phyloP scores from a whole-genome alignment of 2,329 filamentous ascomycete species.

The Dichotomopilus funicola region DNA sequence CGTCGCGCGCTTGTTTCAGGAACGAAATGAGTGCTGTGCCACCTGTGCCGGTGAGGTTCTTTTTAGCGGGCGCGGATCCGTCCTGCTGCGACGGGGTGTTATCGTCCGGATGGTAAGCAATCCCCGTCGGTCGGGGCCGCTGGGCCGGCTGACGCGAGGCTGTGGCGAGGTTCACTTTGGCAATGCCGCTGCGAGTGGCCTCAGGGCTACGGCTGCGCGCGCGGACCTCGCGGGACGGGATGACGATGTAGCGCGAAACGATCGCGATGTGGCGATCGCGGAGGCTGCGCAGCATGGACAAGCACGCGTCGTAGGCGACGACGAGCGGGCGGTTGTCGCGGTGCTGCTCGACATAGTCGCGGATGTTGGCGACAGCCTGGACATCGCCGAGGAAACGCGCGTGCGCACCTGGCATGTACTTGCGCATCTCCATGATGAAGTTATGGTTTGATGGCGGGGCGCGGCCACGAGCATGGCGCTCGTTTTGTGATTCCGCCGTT shows the following conservation, averaged over 20 bases:
- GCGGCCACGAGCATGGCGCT: constrained; percentile 30
- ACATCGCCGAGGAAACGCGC: constrained; percentile 83
- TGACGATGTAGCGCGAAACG: constrained; percentile 90
- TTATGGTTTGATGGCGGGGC: constrained; percentile 60
- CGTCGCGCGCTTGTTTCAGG: constrained; percentile 90
- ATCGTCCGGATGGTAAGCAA: constrained; percentile 24
- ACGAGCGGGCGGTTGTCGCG: constrained; percentile 58
- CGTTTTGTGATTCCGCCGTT: constrained; percentile 30
- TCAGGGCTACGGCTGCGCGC: constrained; percentile 55
- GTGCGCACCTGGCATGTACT: constrained; percentile 93
- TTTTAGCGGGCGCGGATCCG: constrained; percentile 40
- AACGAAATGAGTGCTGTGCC: constrained; percentile 93
- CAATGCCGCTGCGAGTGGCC: constrained; percentile 33
- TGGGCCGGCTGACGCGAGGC: constrained; percentile 41
- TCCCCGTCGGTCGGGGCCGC: constrained; percentile 26
- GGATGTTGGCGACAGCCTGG: constrained; percentile 74
- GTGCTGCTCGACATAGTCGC: constrained; percentile 66
- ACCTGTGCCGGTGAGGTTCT: constrained; percentile 76
- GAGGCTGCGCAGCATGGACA: constrained; percentile 62
- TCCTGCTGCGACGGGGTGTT: constrained; percentile 19
- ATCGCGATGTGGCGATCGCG: constrained; percentile 95
- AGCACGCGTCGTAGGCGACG: constrained; percentile 83
- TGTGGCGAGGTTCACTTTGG: constrained; percentile 54
- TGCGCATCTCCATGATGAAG: constrained; percentile 94
- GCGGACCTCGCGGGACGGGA: constrained; percentile 72